phyloP scores from a whole-genome alignment of 1,284 basidiomycete genomes.

The Vanrija sp. region DNA sequence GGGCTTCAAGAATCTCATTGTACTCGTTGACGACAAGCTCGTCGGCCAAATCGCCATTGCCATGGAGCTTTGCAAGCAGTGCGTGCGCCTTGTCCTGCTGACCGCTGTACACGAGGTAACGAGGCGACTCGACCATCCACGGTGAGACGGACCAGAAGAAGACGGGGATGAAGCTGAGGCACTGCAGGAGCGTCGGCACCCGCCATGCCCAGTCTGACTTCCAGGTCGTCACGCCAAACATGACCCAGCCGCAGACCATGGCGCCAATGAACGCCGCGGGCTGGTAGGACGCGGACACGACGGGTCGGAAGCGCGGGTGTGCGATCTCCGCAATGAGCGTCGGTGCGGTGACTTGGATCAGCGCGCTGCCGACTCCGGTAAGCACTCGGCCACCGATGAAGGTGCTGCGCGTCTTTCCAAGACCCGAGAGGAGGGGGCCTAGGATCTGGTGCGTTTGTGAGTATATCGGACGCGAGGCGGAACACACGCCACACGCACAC shows the following conservation, averaged over 20 bases:
- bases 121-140: constrained; percentile 52
- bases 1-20: constrained; percentile 47
- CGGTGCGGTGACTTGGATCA: constrained; percentile 55
- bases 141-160: neutral
- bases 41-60: constrained; percentile 46
- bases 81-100: constrained; percentile 54
- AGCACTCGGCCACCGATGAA: constrained; percentile 56
- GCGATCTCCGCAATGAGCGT: constrained; percentile 71
- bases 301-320: constrained; percentile 68
- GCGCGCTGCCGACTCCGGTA: constrained; percentile 62
- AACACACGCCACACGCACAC: neutral
- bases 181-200: constrained; percentile 7
- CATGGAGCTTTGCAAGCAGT: constrained; percentile 63
- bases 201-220: constrained; percentile 14
- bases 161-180: neutral
- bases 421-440: constrained; percentile 54
- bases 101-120: constrained; percentile 61
- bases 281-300: constrained; percentile 68
- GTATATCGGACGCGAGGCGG: too few species aligned
- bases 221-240: constrained; percentile 7
- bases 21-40: constrained; percentile 47
- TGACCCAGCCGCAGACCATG: constrained; percentile 26
- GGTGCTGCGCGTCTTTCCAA: constrained; percentile 60
- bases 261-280: constrained; percentile 70
- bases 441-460: constrained; percentile 51